Percentiles rank a stretch among this genome's conserved stretches.
These are phyloP conservation scores for Seiridium cupressi DNA, from an alignment of 2,329 filamentous ascomycete genomes.

Conservation along the genomic window DNA sequence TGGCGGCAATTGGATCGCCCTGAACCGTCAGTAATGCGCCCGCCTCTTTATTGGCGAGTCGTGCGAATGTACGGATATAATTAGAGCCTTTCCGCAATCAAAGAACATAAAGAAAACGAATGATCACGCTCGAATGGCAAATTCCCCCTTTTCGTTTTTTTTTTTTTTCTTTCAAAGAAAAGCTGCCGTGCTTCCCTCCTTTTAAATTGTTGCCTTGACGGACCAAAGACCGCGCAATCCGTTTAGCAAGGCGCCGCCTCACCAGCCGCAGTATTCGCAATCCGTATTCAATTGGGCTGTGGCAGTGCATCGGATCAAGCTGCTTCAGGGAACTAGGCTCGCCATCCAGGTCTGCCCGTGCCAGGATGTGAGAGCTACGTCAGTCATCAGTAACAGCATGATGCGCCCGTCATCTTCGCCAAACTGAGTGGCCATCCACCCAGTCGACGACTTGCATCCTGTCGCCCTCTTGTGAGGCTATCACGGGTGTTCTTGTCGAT, in stretches of 20 bases:
- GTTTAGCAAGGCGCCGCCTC: not conserved
- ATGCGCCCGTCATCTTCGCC: too few species aligned
- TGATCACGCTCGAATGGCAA: not conserved
- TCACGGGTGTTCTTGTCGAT: not conserved
- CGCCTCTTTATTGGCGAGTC: too few species aligned
- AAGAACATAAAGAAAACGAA: too few species aligned
- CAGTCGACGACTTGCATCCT: not conserved
- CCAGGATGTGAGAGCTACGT: not conserved
- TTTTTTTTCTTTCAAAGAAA: not conserved
- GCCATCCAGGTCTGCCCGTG: not conserved
- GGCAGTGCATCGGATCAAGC: not conserved
- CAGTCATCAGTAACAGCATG: not conserved
- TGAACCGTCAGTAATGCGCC: too few species aligned
- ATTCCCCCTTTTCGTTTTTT: not conserved
- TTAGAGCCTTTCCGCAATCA: too few species aligned
- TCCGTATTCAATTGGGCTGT: not conserved
- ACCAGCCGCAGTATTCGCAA: not conserved
- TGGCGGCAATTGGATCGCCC: too few species aligned
- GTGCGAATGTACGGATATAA: too few species aligned
- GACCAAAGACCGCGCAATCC: not conserved
- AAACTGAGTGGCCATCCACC: not conserved
- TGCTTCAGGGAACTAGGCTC: not conserved
- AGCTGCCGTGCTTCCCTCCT: not conserved
- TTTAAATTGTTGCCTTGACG: not conserved
- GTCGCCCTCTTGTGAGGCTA: not conserved